Percentiles rank a stretch among this genome's conserved stretches.
These are phyloP conservation scores for Apophysomyces sp. DNA, from an alignment of 371 early-diverging fungal genomes.

Conservation along the genomic window DNA sequence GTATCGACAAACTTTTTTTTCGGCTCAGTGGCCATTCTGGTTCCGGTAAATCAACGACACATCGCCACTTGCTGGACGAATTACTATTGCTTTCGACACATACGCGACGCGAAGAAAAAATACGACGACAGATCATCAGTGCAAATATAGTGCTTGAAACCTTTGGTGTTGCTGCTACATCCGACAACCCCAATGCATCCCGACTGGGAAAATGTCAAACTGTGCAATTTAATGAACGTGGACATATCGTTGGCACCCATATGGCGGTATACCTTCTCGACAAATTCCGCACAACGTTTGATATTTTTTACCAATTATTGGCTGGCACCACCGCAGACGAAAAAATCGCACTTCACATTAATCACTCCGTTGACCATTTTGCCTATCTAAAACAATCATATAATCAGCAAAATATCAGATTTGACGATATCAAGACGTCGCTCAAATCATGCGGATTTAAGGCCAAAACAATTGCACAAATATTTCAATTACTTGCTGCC, in stretches of 20 bases:
- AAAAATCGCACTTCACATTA: constrained; percentile 58
- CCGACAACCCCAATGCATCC: constrained; percentile 60
- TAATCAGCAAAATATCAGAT: constrained; percentile 17
- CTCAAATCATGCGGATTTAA: constrained; percentile 77
- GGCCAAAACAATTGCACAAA: constrained; percentile 62
- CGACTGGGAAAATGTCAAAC: constrained; percentile 76
- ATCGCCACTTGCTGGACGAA: constrained; percentile 62
- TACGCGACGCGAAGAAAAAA: constrained; percentile 54
- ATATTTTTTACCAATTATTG: constrained; percentile 82
- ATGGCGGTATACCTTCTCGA: constrained; percentile 83
- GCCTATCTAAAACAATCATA: constrained; percentile 48
- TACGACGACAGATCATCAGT: constrained; percentile 58
- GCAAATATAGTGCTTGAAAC: constrained; percentile 62
- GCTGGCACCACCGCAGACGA: constrained; percentile 60
- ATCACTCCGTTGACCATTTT: constrained; percentile 49
- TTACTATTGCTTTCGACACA: constrained; percentile 58
- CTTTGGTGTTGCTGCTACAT: constrained; percentile 63
- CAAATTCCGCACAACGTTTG: constrained; percentile 73
- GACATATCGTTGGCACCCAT: constrained; percentile 77
- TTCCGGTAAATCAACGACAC: constrained; percentile 75
- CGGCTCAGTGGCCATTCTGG: constrained; percentile 65
- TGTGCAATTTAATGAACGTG: constrained; percentile 77
- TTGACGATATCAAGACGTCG: constrained; percentile 62
- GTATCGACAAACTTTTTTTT: not conserved
- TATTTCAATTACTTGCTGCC: constrained; percentile 69